Evolutionary conservation across 164 flowering plant genomes (phyloP), one percentile per base, ranked within the genome.

Genomic region (Vitis cinerea): DNA sequence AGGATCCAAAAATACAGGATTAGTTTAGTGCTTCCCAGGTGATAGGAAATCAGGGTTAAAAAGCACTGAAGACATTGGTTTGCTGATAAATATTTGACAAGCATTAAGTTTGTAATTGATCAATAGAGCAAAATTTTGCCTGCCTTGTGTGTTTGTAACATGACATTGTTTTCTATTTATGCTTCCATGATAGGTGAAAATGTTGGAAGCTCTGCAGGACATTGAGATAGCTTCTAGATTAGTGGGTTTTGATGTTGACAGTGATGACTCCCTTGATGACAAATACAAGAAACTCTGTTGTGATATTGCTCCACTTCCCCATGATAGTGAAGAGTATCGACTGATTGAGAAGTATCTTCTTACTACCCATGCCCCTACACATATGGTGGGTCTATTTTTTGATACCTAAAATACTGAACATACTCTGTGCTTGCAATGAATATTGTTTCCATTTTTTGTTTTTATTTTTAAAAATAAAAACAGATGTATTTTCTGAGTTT

Each of bases 141-240:
- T 23, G 2, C 27, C 27, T 23, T 0, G 2, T 23, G 27, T 23
- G 27, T 23, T 23, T 37, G 44, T 66, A 65, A 51, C 53, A 64
- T 3, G 44, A 37, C 17, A 61, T 14, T 44, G 69, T 57, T 16
- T 63, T 73, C 11, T 47, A 1, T 49, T n/a, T 61, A 47, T 68
- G 23, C 23, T 61, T 61, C 17, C 50, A 27, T 63, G 51, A 29
- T 70, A 95, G 99, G 90, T 95, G 78, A 93, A 93, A 91, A 91
- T 95, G 97, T 74, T 94, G 50, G 97, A 94, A 80, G 98, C 98
- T 56, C 91, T 93, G 48, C 97, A 90, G 74, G 97, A 95, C 69
- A 95, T 95, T 81, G 99, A 95, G 82, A 90, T 93, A 67, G 99
- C 99, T 81, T 91, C 97, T 14, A 85, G 84, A 79, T 78, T 96